These are phyloP conservation scores for Cryptococcus neoformans DNA, from an alignment of 1,284 basidiomycete species.

Conservation along the genomic window DNA sequence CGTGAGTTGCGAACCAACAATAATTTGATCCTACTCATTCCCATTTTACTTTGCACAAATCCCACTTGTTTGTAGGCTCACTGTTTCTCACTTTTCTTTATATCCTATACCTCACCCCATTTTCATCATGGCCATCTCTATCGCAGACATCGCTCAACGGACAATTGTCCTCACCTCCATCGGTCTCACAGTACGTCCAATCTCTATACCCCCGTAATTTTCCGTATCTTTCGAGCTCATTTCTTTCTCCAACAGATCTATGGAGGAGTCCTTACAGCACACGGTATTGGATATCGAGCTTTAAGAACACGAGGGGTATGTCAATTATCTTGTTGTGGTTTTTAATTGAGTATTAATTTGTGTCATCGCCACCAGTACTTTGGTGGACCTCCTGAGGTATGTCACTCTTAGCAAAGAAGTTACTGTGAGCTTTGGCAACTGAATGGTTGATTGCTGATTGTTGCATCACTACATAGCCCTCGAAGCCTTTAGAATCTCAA, in stretches of 20 bases:
- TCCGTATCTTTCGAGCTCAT: neutral
- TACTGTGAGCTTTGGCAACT: no score
- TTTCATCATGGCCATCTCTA: constrained; percentile 17
- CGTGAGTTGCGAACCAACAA: neutral
- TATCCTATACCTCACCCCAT: no score
- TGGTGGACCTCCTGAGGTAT: constrained; percentile 10
- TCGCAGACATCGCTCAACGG: constrained; percentile 24
- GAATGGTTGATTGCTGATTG: no score
- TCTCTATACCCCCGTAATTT: neutral
- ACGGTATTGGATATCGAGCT: constrained; percentile 16
- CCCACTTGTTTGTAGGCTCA: neutral
- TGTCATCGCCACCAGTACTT: constrained; percentile 6
- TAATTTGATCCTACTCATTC: neutral
- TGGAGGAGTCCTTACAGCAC: constrained; percentile 15
- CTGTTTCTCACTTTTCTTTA: neutral
- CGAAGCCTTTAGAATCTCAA: no score
- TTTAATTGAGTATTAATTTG: no score
- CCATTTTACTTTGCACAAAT: neutral
- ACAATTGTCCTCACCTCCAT: constrained; percentile 21
- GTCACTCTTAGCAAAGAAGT: neutral
- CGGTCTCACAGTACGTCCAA: constrained; percentile 19
- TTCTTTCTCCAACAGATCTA: constrained; percentile 8
- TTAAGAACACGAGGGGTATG: constrained; percentile 14
- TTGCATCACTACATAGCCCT: no score
- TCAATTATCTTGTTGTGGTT: neutral